Percentiles rank a stretch among this genome's conserved stretches.
These are phyloP conservation scores for Phytophthora ohioensis DNA, from an alignment of 352 stramenopile species.

Conservation along the genomic window DNA sequence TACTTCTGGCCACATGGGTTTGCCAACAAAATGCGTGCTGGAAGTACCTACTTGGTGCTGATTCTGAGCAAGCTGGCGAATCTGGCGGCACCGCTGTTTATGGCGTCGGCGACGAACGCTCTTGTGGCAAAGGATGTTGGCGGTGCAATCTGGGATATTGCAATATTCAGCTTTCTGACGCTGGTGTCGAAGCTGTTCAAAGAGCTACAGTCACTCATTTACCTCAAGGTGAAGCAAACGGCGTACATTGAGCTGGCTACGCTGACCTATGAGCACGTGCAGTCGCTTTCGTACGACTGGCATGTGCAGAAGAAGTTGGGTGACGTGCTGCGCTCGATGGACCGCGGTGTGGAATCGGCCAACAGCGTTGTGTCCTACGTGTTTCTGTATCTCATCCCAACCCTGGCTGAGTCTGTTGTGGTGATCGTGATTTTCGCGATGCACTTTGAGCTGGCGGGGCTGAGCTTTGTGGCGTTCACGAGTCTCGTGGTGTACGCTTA, in stretches of 20 bases:
- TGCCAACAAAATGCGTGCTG: slow-evolving; percentile 80
- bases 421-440: slow-evolving; percentile 92
- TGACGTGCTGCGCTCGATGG: slow-evolving; percentile 95
- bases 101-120: slow-evolving; percentile 93
- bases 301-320: slow-evolving; percentile 98
- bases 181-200: slow-evolving; percentile 93
- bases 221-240: slow-evolving; percentile 96
- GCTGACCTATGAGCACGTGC: slow-evolving; percentile 97
- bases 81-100: slow-evolving; percentile 92
- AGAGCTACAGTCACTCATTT: slow-evolving; percentile 96
- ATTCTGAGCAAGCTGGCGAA: slow-evolving; percentile 93
- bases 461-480: slow-evolving; percentile 94
- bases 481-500: slow-evolving; percentile 97
- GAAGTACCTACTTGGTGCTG: slow-evolving; percentile 94
- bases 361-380: slow-evolving; percentile 97
- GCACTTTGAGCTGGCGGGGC: slow-evolving; percentile 93
- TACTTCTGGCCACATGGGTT: slow-evolving; percentile 89
- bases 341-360: slow-evolving; percentile 92
- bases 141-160: slow-evolving; percentile 63
- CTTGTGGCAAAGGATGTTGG: slow-evolving; percentile 76
- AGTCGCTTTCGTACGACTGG: slow-evolving; percentile 97
- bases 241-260: slow-evolving; percentile 98
- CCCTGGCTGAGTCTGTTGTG: slow-evolving; percentile 95
- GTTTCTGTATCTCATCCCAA: slow-evolving; percentile 97
- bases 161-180: slow-evolving; percentile 84